Base-by-base conservation (phyloP, 768 basidiomycete species). In the Peribolospora baueri region DNA sequence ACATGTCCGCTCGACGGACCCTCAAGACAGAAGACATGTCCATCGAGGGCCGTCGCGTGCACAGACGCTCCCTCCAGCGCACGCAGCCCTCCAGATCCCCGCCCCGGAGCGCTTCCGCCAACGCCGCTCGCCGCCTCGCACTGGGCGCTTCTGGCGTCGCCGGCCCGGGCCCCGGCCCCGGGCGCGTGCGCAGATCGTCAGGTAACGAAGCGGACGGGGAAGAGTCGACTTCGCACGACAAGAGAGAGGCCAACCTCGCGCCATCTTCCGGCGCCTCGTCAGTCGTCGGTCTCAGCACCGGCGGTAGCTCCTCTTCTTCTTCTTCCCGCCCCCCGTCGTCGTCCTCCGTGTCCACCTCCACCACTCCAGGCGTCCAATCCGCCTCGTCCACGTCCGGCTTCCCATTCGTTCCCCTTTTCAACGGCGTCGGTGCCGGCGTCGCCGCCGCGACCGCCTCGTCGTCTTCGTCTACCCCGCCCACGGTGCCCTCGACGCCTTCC, bases 1-100 rank as follows among this genome's bases (percentile, higher is more conserved):
- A 65, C 4, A 56, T 64, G 39, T 41, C 56, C 38, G 56, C 57
- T 42, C 61, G 62, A 5, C 59, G 60, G 1, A 67, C 65, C 1
- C 60, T 66, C 42, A 58, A 65, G 40, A 65, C 62, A 1, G 54
- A 54, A 13, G 52, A 55, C 25, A 46, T 5, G 36, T 42, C 10
- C 52, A 4, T 13, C 50, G 11, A n/a, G 39, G 4, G 14, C 37
- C n/a, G n/a, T 9, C 47, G 25, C 41, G 2, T 10, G 46, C 2
- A 3, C 38, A 11, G 7, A 13, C 9, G 3, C 48, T 11, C 8
- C 53, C 3, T 10, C 25, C 42, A 8, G 37, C n/a, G 7, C 46
- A 4, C 47, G 39, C 49, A 4, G 48, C 48, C 25, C 8, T 49
- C 50, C 40, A 14, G 25, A 13, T 51, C 50, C 8, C 50, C 8